Evolutionary conservation across 2,329 filamentous ascomycete species (phyloP), one percentile per base, ranked within the genome.

Genomic region (Scorias spongiosa): DNA sequence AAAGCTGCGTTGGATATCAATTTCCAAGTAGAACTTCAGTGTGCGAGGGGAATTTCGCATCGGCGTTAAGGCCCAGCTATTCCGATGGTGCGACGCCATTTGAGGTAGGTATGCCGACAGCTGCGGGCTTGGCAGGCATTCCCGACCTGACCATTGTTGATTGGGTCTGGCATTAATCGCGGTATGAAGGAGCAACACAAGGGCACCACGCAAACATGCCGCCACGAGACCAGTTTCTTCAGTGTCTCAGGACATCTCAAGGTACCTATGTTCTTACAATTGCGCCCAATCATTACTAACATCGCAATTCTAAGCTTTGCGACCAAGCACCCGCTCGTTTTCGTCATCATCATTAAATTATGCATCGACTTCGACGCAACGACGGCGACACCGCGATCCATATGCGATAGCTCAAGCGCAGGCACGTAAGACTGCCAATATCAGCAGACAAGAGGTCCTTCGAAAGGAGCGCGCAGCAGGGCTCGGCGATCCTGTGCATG

Each of bases 381-480:
- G 75, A 47, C 71, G 75, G 49, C 75, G 74, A 47, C 78, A 81
- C 59, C 75, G 77, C 58, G 86, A 96, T 55, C 87, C 87, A 1
- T 95, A 93, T 60, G 72, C 80, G 47, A 76, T 82, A 64, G 81
- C 81, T 2, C 85, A 93, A 63, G 80, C 84, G 29, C 76, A 82
- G 56, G 84, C 87, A 60, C 80, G 85, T 49, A 93, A 89, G 64
- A 78, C 81, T 10, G 84, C 82, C 51, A 93, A 94, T 59, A 62
- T 89, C 39, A 75, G 81, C 57, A 78, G 85, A 42, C 85, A 81
- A 56, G 71, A 76, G 49, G 77, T 78, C 49, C 73, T 96, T 44
- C 63, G 76, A 47, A 67, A 76, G 50, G 69, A 79, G 58, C 78
- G 84, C 46, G 70, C 76, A 46, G 71, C 71, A 40, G 71, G 71